A percentile compares a stretch with the other conserved stretches of the same genome.
Conservation (phyloP, 1,139 yeast species). For the Taiozyma onychis region DNA sequence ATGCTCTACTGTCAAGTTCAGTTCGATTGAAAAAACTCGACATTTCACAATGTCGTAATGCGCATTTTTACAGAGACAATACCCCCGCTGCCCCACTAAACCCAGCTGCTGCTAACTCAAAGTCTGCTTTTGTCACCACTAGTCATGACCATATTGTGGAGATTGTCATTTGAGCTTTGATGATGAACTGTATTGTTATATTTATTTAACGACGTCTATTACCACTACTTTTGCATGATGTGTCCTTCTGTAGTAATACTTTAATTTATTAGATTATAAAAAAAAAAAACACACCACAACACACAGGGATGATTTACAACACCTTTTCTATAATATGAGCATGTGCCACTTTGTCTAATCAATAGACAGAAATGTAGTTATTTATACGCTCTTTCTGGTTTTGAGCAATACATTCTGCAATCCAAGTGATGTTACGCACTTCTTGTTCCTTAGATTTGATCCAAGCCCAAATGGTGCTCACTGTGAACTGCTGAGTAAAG, state of each 20-base stretch:
- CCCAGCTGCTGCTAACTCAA: constrained; percentile 40
- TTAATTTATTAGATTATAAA: not conserved
- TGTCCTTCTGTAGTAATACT: not conserved
- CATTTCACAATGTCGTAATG: constrained; percentile 65
- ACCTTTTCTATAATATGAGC: not conserved
- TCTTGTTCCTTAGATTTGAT: constrained; percentile 94
- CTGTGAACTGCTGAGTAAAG: constrained; percentile 93
- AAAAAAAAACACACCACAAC: not conserved
- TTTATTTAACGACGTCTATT: not conserved
- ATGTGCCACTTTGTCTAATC: constrained; percentile 7
- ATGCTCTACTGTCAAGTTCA: constrained; percentile 53
- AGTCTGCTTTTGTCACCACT: constrained; percentile 54
- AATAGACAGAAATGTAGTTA: constrained; percentile 70
- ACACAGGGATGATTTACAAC: not conserved
- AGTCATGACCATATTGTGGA: constrained; percentile 50
- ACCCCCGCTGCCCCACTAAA: constrained; percentile 50
- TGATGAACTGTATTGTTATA: not conserved
- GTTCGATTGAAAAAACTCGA: constrained; percentile 49
- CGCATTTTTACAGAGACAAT: constrained; percentile 50
- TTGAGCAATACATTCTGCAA: constrained; percentile 94
- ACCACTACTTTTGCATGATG: not conserved
- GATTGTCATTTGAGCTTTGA: constrained; percentile 31
- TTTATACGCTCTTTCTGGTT: constrained; percentile 79
- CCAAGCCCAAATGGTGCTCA: constrained; percentile 94
- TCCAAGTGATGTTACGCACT: constrained; percentile 94